These are phyloP conservation scores for Fusarium clavum DNA, from an alignment of 2,329 filamentous ascomycete species.

Conservation along the genomic window DNA sequence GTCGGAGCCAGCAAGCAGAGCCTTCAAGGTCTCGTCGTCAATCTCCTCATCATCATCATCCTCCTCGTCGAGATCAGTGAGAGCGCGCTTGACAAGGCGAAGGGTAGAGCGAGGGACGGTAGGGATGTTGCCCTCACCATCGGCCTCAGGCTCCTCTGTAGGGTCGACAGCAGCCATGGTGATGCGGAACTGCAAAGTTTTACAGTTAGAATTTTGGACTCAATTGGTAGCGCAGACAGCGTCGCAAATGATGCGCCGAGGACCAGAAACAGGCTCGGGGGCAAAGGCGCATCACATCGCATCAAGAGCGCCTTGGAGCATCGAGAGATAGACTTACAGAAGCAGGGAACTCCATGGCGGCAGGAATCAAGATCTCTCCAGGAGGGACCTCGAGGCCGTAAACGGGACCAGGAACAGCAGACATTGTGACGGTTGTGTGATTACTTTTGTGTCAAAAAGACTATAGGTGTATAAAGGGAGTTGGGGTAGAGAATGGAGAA, in stretches of 20 bases:
- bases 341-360: slow-evolving; percentile 81
- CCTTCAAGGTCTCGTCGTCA: slow-evolving; percentile 73
- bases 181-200: slow-evolving; percentile 80
- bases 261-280: background rate
- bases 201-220: slow-evolving; percentile 23
- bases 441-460: slow-evolving; percentile 3
- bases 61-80: slow-evolving; percentile 65
- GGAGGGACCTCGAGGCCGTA: slow-evolving; percentile 93
- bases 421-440: slow-evolving; percentile 58
- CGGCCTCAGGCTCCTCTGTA: slow-evolving; percentile 76
- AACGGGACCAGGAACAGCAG: slow-evolving; percentile 77
- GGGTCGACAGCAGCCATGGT: slow-evolving; percentile 99
- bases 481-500: slow-evolving; percentile 15
- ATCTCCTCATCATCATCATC: slow-evolving; percentile 74
- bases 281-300: background rate
- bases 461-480: slow-evolving; percentile 3
- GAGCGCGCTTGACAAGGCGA: slow-evolving; percentile 84
- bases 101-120: slow-evolving; percentile 82
- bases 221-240: background rate
- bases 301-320: background rate
- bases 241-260: slow-evolving; percentile 29
- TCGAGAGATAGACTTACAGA: slow-evolving; percentile 71
- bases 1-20: slow-evolving; percentile 62
- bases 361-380: slow-evolving; percentile 84
- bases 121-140: slow-evolving; percentile 70